These are phyloP conservation scores for Mycena amicta DNA, from an alignment of 768 basidiomycete genomes.

Conservation along the genomic window DNA sequence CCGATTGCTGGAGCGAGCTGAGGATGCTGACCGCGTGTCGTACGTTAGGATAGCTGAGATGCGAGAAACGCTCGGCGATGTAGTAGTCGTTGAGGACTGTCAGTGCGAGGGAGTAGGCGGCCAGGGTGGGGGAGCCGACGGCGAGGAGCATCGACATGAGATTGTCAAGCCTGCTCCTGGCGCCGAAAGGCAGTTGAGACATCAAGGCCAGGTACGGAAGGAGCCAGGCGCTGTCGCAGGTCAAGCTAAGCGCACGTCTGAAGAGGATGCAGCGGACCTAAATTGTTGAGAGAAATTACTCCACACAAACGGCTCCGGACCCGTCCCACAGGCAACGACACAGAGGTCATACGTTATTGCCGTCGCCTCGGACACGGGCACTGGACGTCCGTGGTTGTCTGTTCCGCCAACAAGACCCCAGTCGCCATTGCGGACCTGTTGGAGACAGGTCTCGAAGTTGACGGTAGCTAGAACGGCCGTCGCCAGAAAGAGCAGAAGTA, in stretches of 20 bases:
- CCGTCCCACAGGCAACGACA: slow-evolving; percentile 24
- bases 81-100: slow-evolving; percentile 39
- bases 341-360: slow-evolving; percentile 30
- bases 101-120: slow-evolving; percentile 40
- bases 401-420: slow-evolving; percentile 14
- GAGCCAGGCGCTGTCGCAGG: slow-evolving; percentile 33
- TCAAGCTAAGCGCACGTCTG: not conserved
- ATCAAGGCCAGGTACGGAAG: slow-evolving; percentile 41
- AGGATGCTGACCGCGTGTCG: slow-evolving; percentile 29
- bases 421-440: slow-evolving; percentile 3
- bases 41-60: slow-evolving; percentile 26
- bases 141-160: slow-evolving; percentile 37
- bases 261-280: slow-evolving; percentile 5
- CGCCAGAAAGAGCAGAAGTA: slow-evolving; percentile 3
- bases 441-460: slow-evolving; percentile 16
- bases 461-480: slow-evolving; percentile 7
- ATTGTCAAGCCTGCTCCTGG: slow-evolving; percentile 31
- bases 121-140: slow-evolving; percentile 41
- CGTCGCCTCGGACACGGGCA: slow-evolving; percentile 23
- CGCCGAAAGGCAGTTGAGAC: slow-evolving; percentile 45
- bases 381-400: slow-evolving; percentile 22
- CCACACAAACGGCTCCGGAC: slow-evolving; percentile 25
- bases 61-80: slow-evolving; percentile 30
- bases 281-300: slow-evolving; percentile 38
- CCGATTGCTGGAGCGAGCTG: slow-evolving; percentile 37